phyloP scores from a whole-genome alignment of 2,329 filamentous ascomycete genomes.

The Arachnopeziza araneosa region DNA sequence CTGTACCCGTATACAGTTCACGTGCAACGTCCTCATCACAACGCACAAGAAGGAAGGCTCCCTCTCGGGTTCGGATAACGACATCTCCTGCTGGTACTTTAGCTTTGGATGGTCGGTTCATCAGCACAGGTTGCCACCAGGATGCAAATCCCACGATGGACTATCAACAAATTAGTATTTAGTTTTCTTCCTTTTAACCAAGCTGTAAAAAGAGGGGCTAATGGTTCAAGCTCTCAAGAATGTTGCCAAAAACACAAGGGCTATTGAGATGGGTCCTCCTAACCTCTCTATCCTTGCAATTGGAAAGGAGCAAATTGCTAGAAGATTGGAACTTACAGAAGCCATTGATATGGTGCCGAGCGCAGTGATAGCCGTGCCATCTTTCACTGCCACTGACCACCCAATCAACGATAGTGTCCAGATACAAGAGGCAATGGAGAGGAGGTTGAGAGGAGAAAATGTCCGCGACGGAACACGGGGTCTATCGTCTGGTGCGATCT shows the following conservation, averaged over 20 bases:
- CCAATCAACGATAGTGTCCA: conserved; percentile 44
- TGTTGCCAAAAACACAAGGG: too few species aligned
- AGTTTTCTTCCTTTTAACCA: too few species aligned
- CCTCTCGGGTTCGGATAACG: conserved; percentile 55
- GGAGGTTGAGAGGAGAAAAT: conserved; percentile 48
- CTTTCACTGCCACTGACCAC: conserved; percentile 37
- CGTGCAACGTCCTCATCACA: conserved; percentile 55
- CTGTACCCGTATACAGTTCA: conserved; percentile 57
- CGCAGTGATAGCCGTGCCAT: conserved; percentile 47
- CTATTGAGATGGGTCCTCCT: too few species aligned
- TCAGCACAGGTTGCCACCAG: conserved; percentile 51
- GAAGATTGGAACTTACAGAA: conserved; percentile 25
- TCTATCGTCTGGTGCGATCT: conserved; percentile 28
- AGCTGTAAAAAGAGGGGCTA: too few species aligned
- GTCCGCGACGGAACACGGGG: conserved; percentile 44
- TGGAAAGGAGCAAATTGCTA: too few species aligned
- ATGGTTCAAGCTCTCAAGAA: too few species aligned
- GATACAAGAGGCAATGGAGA: conserved; percentile 46
- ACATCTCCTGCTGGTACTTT: conserved; percentile 48
- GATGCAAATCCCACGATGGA: conserved; percentile 51
- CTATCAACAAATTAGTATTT: too few species aligned
- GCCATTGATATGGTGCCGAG: conserved; percentile 47
- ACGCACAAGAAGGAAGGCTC: conserved; percentile 51
- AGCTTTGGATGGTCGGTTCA: conserved; percentile 43
- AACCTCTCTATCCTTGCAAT: too few species aligned